Base-by-base conservation (phyloP, 768 basidiomycete genomes). In the Naganishia onofrii region DNA sequence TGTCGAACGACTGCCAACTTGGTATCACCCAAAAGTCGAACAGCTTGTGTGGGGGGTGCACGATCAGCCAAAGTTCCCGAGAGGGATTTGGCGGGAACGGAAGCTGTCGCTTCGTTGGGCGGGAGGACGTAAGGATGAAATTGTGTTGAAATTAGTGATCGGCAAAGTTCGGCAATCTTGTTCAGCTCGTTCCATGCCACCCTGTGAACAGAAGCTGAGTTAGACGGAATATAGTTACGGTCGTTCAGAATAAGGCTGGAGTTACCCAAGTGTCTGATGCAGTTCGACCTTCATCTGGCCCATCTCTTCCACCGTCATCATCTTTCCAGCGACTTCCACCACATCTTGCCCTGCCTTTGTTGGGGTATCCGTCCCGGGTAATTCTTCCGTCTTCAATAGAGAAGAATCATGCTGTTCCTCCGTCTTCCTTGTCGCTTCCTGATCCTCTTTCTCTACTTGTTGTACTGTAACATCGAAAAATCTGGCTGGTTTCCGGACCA, bases 181-280 rank as follows among this genome's bases (percentile, higher is more conserved):
- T 68, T 66, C 31, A 72, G 57, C 28, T 72, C 46, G 51, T 46
- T 53, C 66, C 67, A 72, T n/a, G 71, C 71, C 8, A 42, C n/a
- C 15, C 71, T 72, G 52, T 54, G 2, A 23, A 38, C 34, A n/a
- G 34, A 52, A 26, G n/a, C n/a, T n/a, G n/a, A n/a, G n/a, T n/a
- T n/a, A n/a, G n/a, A n/a, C n/a, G n/a, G n/a, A n/a, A n/a, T n/a
- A n/a, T n/a, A n/a, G n/a, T n/a, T n/a, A n/a, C n/a, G n/a, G n/a
- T n/a, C n/a, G n/a, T n/a, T n/a, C n/a, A n/a, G n/a, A n/a, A n/a
- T n/a, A n/a, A n/a, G n/a, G n/a, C n/a, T n/a, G n/a, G 31, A 64
- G 52, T 53, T 44, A 65, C 69, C 52, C 38, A 1, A 70, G 26
- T 21, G 44, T 70, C 32, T 34, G 44, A 36, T 53, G 46, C 13